phyloP scores from a whole-genome alignment of 1,139 yeast species.

The Blastobotrys raffinosifermentans region DNA sequence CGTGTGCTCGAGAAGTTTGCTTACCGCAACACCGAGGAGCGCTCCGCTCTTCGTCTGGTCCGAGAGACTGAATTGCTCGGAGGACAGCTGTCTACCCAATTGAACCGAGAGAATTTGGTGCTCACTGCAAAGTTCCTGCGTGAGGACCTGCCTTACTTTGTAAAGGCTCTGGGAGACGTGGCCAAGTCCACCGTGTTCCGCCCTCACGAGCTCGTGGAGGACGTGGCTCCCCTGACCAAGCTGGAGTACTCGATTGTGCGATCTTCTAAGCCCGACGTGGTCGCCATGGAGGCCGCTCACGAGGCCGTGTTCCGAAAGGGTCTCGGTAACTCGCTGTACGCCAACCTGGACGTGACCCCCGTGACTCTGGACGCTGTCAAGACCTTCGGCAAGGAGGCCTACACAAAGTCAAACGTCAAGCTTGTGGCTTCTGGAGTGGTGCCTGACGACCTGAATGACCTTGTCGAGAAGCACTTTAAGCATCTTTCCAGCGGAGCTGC shows the following conservation, averaged over 20 bases:
- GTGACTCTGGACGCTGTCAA: constrained; percentile 62
- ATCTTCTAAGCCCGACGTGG: constrained; percentile 41
- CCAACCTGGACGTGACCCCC: constrained; percentile 51
- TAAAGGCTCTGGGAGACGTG: constrained; percentile 77
- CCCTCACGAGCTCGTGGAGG: constrained; percentile 69
- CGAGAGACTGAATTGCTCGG: constrained; percentile 95
- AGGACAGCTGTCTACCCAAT: constrained; percentile 62
- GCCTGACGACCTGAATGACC: constrained; percentile 60
- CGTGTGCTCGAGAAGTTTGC: constrained; percentile 82
- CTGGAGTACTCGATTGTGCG: constrained; percentile 39
- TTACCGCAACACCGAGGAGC: constrained; percentile 72
- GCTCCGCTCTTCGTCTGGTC: constrained; percentile 87
- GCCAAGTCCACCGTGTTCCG: constrained; percentile 68
- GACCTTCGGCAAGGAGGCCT: constrained; percentile 61
- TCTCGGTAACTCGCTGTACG: constrained; percentile 77
- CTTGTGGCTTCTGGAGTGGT: constrained; percentile 71
- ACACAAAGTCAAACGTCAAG: constrained; percentile 64
- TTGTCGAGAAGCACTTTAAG: constrained; percentile 65
- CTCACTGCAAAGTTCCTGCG: constrained; percentile 77
- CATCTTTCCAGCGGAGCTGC: constrained; percentile 57
- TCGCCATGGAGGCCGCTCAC: constrained; percentile 76
- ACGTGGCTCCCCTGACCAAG: constrained; percentile 72
- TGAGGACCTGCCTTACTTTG: constrained; percentile 87
- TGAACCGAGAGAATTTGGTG: constrained; percentile 80
- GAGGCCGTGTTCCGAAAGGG: constrained; percentile 81